phyloP scores from a whole-genome alignment of 1,284 basidiomycete genomes.

The Tranzscheliella williamsii region DNA sequence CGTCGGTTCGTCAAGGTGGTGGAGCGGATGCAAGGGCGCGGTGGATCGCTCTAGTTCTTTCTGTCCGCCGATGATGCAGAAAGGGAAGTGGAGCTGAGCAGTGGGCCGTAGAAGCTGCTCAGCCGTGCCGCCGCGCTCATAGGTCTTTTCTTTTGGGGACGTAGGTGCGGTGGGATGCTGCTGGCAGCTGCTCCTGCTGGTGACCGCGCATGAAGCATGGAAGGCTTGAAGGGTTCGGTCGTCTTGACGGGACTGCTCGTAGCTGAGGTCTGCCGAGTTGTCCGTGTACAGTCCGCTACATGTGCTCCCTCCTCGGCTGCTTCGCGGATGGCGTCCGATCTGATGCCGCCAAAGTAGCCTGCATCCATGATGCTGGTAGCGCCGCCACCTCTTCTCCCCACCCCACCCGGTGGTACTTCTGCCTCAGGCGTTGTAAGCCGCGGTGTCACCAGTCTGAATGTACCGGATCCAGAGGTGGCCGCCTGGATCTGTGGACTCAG shows the following conservation, averaged over 20 bases:
- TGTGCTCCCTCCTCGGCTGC: too few species aligned
- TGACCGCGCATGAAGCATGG: constrained; percentile 35
- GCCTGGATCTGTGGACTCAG: constrained; percentile 45
- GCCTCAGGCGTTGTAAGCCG: constrained; percentile 45
- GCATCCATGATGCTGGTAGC: constrained; percentile 23
- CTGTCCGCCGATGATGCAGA: too few species aligned
- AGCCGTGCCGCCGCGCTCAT: constrained; percentile 41
- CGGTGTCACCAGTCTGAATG: constrained; percentile 47
- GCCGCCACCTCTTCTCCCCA: constrained; percentile 5
- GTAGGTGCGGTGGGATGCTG: constrained; percentile 6
- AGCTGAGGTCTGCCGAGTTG: too few species aligned
- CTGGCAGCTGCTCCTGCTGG: too few species aligned
- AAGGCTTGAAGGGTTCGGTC: constrained; percentile 29
- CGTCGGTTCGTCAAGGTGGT: too few species aligned
- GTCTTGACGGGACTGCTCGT: constrained; percentile 8
- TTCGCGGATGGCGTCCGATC: background rate
- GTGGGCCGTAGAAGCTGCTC: constrained; percentile 38
- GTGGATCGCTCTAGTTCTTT: too few species aligned
- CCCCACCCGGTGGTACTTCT: constrained; percentile 18
- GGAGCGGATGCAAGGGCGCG: too few species aligned
- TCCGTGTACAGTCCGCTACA: too few species aligned
- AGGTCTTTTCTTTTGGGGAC: constrained; percentile 29
- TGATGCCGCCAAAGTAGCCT: constrained; percentile 37
- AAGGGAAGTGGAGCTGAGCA: constrained; percentile 8
- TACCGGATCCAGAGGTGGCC: constrained; percentile 49